phyloP scores from a whole-genome alignment of 768 basidiomycete species.

The Leccinellum luteum region DNA sequence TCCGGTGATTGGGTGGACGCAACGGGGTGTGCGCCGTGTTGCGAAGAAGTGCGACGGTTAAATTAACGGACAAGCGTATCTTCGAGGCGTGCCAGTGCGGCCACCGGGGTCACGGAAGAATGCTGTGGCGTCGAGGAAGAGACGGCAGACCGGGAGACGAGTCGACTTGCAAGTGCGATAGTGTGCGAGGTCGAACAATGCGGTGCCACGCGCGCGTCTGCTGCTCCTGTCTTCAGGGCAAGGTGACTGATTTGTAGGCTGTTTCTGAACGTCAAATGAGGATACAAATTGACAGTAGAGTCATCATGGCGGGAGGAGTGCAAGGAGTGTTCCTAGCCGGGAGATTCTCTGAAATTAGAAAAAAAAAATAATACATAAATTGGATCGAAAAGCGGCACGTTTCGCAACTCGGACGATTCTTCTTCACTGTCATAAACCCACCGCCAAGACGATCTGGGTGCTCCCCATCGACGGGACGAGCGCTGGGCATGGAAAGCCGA shows the following conservation, averaged over 20 bases:
- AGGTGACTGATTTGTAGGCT: not conserved
- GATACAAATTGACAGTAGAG: conserved; percentile 3
- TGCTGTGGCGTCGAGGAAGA: not conserved
- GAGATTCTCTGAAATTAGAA: conserved; percentile 29
- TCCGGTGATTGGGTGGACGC: conserved; percentile 26
- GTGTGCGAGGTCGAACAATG: not conserved
- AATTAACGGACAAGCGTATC: conserved; percentile 20
- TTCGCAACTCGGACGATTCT: conserved; percentile 7
- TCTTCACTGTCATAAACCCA: not conserved
- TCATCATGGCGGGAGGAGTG: conserved; percentile 25
- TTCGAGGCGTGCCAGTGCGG: conserved; percentile 5
- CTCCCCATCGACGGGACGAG: not conserved
- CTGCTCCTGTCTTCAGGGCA: conserved; percentile 2
- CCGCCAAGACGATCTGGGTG: not conserved
- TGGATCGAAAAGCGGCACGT: conserved; percentile 24
- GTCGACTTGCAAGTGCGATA: conserved; percentile 10
- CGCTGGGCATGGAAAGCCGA: not conserved
- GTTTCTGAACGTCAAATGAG: conserved; percentile 10
- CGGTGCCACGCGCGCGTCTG: conserved; percentile 1
- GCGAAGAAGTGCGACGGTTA: conserved; percentile 17
- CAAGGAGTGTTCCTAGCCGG: conserved; percentile 29
- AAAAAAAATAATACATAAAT: conserved; percentile 32
- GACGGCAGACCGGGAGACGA: conserved; percentile 1
- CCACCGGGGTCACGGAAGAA: conserved; percentile 1
- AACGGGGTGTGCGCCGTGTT: conserved; percentile 13